These are phyloP conservation scores for Diaporthe aspalathi DNA, from an alignment of 2,329 filamentous ascomycete genomes.

Conservation along the genomic window DNA sequence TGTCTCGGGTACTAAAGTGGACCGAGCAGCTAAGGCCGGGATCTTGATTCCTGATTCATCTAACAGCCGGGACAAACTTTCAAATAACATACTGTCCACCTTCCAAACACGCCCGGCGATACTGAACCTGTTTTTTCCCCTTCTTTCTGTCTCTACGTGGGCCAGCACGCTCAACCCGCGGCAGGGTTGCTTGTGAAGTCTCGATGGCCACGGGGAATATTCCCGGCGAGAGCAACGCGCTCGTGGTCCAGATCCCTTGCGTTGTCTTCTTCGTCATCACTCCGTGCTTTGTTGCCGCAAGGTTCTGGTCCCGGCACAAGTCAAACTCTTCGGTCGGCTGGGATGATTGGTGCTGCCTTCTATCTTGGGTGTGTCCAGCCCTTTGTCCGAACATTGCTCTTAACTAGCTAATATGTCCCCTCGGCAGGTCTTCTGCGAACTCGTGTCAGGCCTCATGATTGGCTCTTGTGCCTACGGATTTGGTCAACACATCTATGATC, in stretches of 20 bases:
- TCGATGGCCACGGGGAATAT: slow-evolving; percentile 11
- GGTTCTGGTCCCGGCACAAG: slow-evolving; percentile 20
- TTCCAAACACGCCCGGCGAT: background rate
- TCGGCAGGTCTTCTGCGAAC: background rate
- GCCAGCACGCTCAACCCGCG: background rate
- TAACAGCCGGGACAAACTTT: background rate
- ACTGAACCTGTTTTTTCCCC: too few relatives aligned
- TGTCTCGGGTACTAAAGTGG: background rate
- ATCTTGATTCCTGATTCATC: background rate
- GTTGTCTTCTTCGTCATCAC: slow-evolving; percentile 20
- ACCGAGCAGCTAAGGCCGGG: background rate
- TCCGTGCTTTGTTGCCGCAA: slow-evolving; percentile 7
- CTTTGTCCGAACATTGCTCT: too few relatives aligned
- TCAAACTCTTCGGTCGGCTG: slow-evolving; percentile 13
- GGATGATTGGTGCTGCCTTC: slow-evolving; percentile 25
- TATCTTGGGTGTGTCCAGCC: background rate
- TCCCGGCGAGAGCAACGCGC: slow-evolving; percentile 19
- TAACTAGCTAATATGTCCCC: background rate
- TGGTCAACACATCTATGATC: slow-evolving; percentile 14
- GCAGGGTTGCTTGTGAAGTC: background rate
- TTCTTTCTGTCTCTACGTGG: background rate
- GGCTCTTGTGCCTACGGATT: slow-evolving; percentile 20
- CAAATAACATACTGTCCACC: background rate
- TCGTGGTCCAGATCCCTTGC: slow-evolving; percentile 18
- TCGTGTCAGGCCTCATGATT: slow-evolving; percentile 19